Conservation (phyloP, 345 rosid species). For the Melaleuca quinquenervia region DNA sequence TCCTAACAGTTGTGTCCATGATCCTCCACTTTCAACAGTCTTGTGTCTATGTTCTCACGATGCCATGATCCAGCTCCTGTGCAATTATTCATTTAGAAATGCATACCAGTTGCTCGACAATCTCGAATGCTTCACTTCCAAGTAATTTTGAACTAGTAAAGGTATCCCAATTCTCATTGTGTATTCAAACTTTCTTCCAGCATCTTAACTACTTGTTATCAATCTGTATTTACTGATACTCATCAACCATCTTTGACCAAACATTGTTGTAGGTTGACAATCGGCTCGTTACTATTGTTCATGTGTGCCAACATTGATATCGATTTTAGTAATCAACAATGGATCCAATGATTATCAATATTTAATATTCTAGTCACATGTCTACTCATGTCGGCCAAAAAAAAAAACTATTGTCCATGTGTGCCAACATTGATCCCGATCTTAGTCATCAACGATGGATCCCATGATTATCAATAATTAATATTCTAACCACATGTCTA, state of each 20-base stretch:
- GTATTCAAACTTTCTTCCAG: background rate
- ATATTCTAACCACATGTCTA: background rate
- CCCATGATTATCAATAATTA: background rate
- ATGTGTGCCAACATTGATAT: background rate
- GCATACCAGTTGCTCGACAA: too few relatives aligned
- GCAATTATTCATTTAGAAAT: too few relatives aligned
- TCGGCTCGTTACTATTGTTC: background rate
- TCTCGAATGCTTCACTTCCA: too few relatives aligned
- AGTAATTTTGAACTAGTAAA: background rate
- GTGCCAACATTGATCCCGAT: background rate
- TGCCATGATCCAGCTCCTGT: too few relatives aligned
- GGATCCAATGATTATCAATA: background rate
- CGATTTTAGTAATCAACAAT: background rate
- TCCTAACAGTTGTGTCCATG: too few relatives aligned
- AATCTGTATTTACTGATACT: background rate
- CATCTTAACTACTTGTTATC: background rate
- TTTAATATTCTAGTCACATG: background rate
- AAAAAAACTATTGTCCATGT: background rate
- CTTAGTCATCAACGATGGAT: background rate
- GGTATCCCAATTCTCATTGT: background rate
- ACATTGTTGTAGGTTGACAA: background rate
- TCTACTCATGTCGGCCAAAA: background rate
- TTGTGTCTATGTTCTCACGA: too few relatives aligned
- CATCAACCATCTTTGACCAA: background rate
- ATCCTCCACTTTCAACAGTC: too few relatives aligned